phyloP scores from a whole-genome alignment of 2,329 filamentous ascomycete genomes.

The Incumbomyces delicatus region DNA sequence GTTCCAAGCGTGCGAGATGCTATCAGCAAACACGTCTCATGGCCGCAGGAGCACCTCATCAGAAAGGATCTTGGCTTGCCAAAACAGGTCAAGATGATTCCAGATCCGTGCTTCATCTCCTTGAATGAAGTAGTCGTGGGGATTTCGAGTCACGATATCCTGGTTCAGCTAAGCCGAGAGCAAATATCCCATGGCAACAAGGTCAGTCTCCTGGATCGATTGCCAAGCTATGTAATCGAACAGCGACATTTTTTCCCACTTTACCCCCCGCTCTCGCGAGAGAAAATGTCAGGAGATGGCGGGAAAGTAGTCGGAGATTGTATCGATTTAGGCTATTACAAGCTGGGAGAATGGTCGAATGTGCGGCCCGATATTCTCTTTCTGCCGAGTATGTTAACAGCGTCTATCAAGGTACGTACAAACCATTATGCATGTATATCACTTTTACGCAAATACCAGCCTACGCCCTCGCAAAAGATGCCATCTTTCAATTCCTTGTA shows the following conservation, averaged over 20 bases:
- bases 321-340: constrained; percentile 74
- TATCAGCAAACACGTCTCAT: constrained; percentile 73
- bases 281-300: constrained; percentile 55
- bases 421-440: not conserved
- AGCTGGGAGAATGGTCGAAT: constrained; percentile 82
- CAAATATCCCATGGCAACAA: constrained; percentile 54
- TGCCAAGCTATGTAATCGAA: constrained; percentile 70
- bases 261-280: constrained; percentile 67
- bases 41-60: constrained; percentile 65
- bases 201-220: constrained; percentile 54
- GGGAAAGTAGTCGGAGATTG: constrained; percentile 58
- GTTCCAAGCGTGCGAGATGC: constrained; percentile 75
- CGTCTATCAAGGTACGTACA: constrained; percentile 70
- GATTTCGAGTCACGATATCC: constrained; percentile 70
- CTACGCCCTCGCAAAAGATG: too few species aligned
- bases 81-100: constrained; percentile 65
- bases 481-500: too few species aligned
- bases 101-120: constrained; percentile 81
- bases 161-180: constrained; percentile 71
- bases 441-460: too few species aligned
- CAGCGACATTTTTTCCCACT: constrained; percentile 87
- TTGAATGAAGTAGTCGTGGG: constrained; percentile 81
- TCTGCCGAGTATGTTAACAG: constrained; percentile 69
- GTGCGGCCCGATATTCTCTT: constrained; percentile 77
- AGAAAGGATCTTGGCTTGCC: constrained; percentile 67